Evolutionary conservation across 768 basidiomycete genomes (phyloP).

Genomic region (Podaxis sp.): DNA sequence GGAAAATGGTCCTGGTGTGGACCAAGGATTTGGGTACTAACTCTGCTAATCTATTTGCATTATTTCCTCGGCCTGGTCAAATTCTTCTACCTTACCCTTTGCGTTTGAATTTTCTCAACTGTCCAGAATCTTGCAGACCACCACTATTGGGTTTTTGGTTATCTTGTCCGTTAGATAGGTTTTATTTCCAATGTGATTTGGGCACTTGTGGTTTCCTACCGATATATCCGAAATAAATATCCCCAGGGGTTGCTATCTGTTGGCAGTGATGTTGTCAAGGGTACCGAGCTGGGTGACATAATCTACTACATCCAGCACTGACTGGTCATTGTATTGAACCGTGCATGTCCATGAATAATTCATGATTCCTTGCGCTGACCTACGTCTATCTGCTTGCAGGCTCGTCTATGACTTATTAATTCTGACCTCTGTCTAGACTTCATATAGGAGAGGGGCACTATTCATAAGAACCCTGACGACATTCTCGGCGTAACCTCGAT

Average conservation of each 20-base stretch:
- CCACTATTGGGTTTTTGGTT: background rate
- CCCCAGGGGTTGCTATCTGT: background rate
- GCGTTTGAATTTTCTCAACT: background rate
- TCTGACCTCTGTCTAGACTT: background rate
- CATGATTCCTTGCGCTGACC: background rate
- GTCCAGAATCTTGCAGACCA: background rate
- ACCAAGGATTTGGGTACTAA: slow-evolving; percentile 5
- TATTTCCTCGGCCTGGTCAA: background rate
- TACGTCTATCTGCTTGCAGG: background rate
- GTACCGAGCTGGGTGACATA: background rate
- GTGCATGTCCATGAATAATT: background rate
- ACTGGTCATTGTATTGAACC: background rate
- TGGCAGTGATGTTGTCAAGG: background rate
- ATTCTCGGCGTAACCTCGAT: background rate
- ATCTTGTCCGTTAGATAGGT: background rate
- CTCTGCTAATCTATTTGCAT: slow-evolving; percentile 8
- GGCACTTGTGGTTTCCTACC: background rate
- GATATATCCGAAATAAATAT: background rate
- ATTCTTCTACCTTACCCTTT: background rate
- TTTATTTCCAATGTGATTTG: background rate
- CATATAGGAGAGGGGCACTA: background rate
- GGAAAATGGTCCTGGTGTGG: slow-evolving; percentile 9
- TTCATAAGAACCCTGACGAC: background rate
- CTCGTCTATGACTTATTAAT: background rate
- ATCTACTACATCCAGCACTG: background rate